Percentiles rank a stretch among this genome's conserved stretches.
phyloP scores from a whole-genome alignment of 1,139 yeast genomes.

The Chernovozyma sophiae-reginae region DNA sequence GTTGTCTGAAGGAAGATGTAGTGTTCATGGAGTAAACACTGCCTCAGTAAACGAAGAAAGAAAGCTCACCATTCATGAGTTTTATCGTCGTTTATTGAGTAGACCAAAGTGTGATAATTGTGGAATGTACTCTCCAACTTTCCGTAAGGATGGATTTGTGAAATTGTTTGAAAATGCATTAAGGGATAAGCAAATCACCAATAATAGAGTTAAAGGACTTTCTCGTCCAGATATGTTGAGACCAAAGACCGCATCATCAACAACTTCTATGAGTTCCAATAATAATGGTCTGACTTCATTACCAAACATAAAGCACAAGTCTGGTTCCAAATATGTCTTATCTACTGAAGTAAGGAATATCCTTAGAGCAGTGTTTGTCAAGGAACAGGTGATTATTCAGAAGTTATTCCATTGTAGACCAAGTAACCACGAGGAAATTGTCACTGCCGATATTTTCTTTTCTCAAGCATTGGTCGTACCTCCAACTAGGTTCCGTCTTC shows the following conservation, averaged over 20 bases:
- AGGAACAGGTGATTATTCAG: slow-evolving; percentile 61
- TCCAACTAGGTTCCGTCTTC: slow-evolving; percentile 93
- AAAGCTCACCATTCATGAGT: slow-evolving; percentile 67
- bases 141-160: slow-evolving; percentile 91
- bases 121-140: slow-evolving; percentile 90
- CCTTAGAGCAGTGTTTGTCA: slow-evolving; percentile 66
- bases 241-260: slow-evolving; percentile 8
- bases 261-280: slow-evolving; percentile 11
- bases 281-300: slow-evolving; percentile 14
- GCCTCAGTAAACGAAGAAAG: slow-evolving; percentile 88
- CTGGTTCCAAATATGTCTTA: slow-evolving; percentile 78
- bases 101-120: slow-evolving; percentile 94
- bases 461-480: slow-evolving; percentile 87
- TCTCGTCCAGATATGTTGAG: slow-evolving; percentile 69
- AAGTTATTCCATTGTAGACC: slow-evolving; percentile 79
- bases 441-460: slow-evolving; percentile 87
- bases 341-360: slow-evolving; percentile 84
- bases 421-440: slow-evolving; percentile 31
- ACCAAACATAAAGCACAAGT: slow-evolving; percentile 51
- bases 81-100: slow-evolving; percentile 66
- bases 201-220: slow-evolving; percentile 79
- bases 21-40: slow-evolving; percentile 65
- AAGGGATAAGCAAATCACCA: slow-evolving; percentile 72
- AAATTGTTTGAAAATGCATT: slow-evolving; percentile 88
- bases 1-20: slow-evolving; percentile 70